phyloP scores from a whole-genome alignment of 1,284 basidiomycete genomes.

The Lentinus polychrous region DNA sequence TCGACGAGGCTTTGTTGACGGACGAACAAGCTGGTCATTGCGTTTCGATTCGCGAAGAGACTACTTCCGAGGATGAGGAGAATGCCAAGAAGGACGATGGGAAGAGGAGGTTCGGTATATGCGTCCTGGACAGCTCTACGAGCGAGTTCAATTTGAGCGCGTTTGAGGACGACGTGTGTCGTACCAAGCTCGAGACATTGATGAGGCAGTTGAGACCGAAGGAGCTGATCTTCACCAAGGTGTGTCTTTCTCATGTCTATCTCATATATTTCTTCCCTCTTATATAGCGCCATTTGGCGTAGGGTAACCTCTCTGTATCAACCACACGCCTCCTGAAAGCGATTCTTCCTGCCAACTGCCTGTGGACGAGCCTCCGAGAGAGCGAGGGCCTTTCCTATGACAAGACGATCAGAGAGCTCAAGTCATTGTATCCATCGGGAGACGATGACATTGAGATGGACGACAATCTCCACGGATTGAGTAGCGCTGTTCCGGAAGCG shows the following conservation, averaged over 20 bases:
- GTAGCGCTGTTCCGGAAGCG: conserved; percentile 58
- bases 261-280: too few species aligned
- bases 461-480: conserved; percentile 32
- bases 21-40: conserved; percentile 97
- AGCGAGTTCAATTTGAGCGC: conserved; percentile 91
- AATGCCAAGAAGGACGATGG: conserved; percentile 36
- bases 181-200: conserved; percentile 91
- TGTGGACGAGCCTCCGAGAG: conserved; percentile 83
- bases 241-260: conserved; percentile 22
- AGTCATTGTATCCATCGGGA: conserved; percentile 53
- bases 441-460: conserved; percentile 44
- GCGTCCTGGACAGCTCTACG: conserved; percentile 93
- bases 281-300: conserved; percentile 2
- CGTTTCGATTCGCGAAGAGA: conserved; percentile 76
- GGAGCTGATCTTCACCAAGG: conserved; percentile 91
- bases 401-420: conserved; percentile 66
- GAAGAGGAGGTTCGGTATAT: conserved; percentile 76
- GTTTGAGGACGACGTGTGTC: conserved; percentile 90
- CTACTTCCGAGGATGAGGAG: conserved; percentile 22
- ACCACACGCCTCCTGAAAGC: conserved; percentile 79
- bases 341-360: conserved; percentile 70
- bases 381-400: conserved; percentile 78
- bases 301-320: conserved; percentile 80
- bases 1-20: conserved; percentile 83
- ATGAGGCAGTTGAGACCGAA: conserved; percentile 91